phyloP scores from a whole-genome alignment of 345 rosid species.

The Bruguiera sexangula region DNA sequence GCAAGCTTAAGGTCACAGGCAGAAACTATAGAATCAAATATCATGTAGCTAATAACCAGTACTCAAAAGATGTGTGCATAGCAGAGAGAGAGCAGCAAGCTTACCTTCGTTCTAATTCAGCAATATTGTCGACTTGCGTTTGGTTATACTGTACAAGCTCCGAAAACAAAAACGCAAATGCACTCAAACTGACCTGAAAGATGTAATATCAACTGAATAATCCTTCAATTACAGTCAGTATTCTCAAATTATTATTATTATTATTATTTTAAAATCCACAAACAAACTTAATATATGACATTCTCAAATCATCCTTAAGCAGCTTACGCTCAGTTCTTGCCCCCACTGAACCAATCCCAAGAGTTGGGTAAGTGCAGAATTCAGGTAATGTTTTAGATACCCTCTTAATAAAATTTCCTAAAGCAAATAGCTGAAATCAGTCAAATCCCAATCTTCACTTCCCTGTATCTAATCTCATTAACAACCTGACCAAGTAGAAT shows the following conservation, averaged over 20 bases:
- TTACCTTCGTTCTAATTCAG: conserved; percentile 90
- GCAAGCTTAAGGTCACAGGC: not conserved
- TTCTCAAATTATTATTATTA: not conserved
- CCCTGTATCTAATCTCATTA: too few relatives aligned
- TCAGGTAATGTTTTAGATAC: too few relatives aligned
- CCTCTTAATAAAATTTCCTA: too few relatives aligned
- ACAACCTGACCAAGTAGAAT: too few relatives aligned
- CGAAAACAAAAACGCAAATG: conserved; percentile 49
- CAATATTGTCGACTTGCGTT: conserved; percentile 93
- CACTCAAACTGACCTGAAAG: conserved; percentile 40
- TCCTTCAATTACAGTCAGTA: not conserved
- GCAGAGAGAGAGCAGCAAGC: not conserved
- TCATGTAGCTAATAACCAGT: not conserved
- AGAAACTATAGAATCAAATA: not conserved
- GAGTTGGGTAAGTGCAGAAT: too few relatives aligned
- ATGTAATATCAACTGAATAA: conserved; percentile 20
- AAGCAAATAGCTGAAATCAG: too few relatives aligned
- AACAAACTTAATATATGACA: too few relatives aligned
- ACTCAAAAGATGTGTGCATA: not conserved
- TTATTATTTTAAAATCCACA: not conserved
- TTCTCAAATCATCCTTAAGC: too few relatives aligned
- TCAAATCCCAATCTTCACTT: too few relatives aligned
- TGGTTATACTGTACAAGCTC: conserved; percentile 98
- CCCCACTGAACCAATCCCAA: too few relatives aligned
- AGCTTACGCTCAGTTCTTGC: too few relatives aligned